Base-by-base conservation (phyloP, 2,329 filamentous ascomycete species). In the Endocalyx cinctus region DNA sequence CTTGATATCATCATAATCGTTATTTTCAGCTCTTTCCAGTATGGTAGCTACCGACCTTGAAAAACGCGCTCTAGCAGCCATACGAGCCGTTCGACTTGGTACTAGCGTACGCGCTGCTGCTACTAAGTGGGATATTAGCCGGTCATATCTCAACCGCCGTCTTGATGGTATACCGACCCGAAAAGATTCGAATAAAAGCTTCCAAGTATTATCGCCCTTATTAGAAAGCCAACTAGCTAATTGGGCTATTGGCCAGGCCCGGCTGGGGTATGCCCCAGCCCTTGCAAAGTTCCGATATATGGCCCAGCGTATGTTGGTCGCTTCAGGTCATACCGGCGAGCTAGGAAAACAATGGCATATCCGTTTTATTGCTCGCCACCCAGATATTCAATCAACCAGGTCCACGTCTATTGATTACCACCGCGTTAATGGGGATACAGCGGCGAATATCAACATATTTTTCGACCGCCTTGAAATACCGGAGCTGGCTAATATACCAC, bases 201-300 rank as follows among this genome's bases (percentile, higher is more conserved):
- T n/a, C n/a, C n/a, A n/a, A n/a, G n/a, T n/a, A n/a, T n/a, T n/a
- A n/a, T n/a, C n/a, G n/a, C n/a, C n/a, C n/a, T n/a, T n/a, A n/a
- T n/a, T n/a, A n/a, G n/a, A n/a, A n/a, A n/a, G n/a, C n/a, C n/a
- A 58, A 15, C 25, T 34, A 28, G 31, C 25, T 6, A 5, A 28
- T 18, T 34, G 31, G 31, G 31, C 25, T 16, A 22, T 34, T 20
- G 25, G 32, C n/a, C 13, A 34, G 25, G 25, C 25, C 18, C 22
- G 26, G 25, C 25, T 34, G 25, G 26, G 32, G 25, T 34, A 22
- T n/a, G 26, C 17, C 10, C 25, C 32, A 6, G n/a, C 32, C 10
- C 16, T 29, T 6, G 6, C 29, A 15, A 34, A 28, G 17, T 29
- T 34, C 25, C 16, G 17, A 17, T 12, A 13, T 23, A 34, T 34